A percentile compares a stretch with the other conserved stretches of the same genome.
These are phyloP conservation scores for Mimosa pudica DNA, from an alignment of 306 rosid genomes.

Conservation along the genomic window DNA sequence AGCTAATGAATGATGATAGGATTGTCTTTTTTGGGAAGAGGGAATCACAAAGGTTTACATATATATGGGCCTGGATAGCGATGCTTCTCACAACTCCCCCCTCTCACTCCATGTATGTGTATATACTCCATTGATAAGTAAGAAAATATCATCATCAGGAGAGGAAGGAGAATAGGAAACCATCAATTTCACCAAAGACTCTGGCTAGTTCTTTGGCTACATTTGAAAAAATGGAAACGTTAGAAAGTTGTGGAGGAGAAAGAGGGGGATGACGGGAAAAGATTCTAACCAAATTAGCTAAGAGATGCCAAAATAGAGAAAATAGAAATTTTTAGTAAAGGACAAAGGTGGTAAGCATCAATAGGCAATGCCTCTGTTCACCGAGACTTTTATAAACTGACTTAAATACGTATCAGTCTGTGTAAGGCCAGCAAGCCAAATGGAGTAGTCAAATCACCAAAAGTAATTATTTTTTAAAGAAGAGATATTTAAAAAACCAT, in stretches of 20 bases:
- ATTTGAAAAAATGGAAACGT: constrained; percentile 32
- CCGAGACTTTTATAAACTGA: constrained; percentile 67
- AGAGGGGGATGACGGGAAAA: constrained; percentile 31
- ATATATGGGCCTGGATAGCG: constrained; percentile 48
- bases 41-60: constrained; percentile 37
- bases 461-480: constrained; percentile 31
- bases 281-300: constrained; percentile 65
- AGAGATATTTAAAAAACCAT: neutral
- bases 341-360: constrained; percentile 79
- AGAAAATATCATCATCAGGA: constrained; percentile 22
- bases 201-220: constrained; percentile 27
- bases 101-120: constrained; percentile 18
- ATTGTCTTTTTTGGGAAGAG: constrained; percentile 63
- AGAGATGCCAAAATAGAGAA: constrained; percentile 51
- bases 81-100: constrained; percentile 43
- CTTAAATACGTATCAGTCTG: constrained; percentile 78
- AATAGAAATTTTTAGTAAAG: constrained; percentile 65
- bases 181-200: constrained; percentile 47
- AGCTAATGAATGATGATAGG: constrained; percentile 42
- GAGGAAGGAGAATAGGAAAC: constrained; percentile 34
- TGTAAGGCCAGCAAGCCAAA: constrained; percentile 63
- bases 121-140: constrained; percentile 5
- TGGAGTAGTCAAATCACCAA: constrained; percentile 90
- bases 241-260: constrained; percentile 35
- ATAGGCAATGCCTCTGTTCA: constrained; percentile 55